These are phyloP conservation scores for Ophiognomonia clavigignenti-juglandacearum DNA, from an alignment of 2,329 filamentous ascomycete genomes.

Conservation along the genomic window DNA sequence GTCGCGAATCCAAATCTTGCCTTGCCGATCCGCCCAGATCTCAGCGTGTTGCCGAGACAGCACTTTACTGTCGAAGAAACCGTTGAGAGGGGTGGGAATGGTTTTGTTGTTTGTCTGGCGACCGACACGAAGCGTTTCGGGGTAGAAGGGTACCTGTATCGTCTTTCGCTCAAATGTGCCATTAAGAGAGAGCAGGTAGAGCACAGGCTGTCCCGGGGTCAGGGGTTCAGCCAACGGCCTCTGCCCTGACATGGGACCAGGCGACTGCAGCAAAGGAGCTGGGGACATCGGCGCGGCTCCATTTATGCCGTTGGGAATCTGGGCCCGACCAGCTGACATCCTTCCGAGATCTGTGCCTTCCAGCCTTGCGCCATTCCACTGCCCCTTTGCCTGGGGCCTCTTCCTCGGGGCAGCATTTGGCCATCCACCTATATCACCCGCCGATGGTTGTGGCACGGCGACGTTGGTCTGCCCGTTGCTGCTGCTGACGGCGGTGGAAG, in stretches of 20 bases:
- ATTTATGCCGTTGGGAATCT: slow-evolving; percentile 38
- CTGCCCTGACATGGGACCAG: slow-evolving; percentile 34
- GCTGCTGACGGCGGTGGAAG: slow-evolving; percentile 59
- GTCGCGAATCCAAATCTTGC: slow-evolving; percentile 93
- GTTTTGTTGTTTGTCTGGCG: slow-evolving; percentile 97
- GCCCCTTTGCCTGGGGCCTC: slow-evolving; percentile 43
- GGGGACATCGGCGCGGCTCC: slow-evolving; percentile 34
- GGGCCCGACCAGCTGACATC: slow-evolving; percentile 30
- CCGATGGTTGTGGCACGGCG: slow-evolving; percentile 37
- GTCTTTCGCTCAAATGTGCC: slow-evolving; percentile 97
- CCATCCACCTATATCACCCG: slow-evolving; percentile 48
- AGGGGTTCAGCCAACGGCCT: slow-evolving; percentile 62
- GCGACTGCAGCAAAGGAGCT: slow-evolving; percentile 31
- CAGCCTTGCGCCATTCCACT: slow-evolving; percentile 45
- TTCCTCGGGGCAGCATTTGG: slow-evolving; percentile 46
- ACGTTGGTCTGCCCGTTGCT: slow-evolving; percentile 61
- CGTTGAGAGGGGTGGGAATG: slow-evolving; percentile 82
- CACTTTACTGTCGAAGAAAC: slow-evolving; percentile 97
- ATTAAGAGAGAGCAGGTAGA: slow-evolving; percentile 86
- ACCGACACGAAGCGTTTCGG: slow-evolving; percentile 92
- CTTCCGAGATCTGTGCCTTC: slow-evolving; percentile 46
- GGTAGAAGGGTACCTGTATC: slow-evolving; percentile 85
- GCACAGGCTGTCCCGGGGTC: slow-evolving; percentile 65
- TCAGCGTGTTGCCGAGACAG: slow-evolving; percentile 94
- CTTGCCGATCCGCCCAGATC: slow-evolving; percentile 79